Conservation (phyloP, 371 early-diverging fungal species). For the Circinella umbellata region DNA sequence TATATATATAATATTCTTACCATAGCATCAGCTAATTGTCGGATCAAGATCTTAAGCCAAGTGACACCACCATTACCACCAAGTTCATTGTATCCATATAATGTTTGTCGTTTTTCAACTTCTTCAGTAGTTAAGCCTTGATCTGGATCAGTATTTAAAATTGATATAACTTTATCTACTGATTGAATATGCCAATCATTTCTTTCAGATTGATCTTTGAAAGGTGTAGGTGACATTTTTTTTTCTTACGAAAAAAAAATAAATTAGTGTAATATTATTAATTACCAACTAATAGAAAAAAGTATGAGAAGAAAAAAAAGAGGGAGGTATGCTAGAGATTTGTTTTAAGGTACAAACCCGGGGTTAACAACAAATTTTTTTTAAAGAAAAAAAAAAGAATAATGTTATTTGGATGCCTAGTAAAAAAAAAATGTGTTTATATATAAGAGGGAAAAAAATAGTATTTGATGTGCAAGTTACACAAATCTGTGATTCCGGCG, state of each 20-base stretch:
- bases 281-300: too few species aligned
- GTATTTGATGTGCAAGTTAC: not conserved
- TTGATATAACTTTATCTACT: slow-evolving; percentile 57
- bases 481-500: not conserved
- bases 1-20: slow-evolving; percentile 64
- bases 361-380: too few species aligned
- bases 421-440: not conserved
- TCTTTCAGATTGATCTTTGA: not conserved
- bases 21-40: slow-evolving; percentile 85
- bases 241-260: not conserved
- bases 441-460: not conserved
- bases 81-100: slow-evolving; percentile 77
- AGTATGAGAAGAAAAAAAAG: too few species aligned
- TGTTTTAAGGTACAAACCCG: too few species aligned
- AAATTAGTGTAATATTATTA: too few species aligned
- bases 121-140: slow-evolving; percentile 66
- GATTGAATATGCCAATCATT: slow-evolving; percentile 3
- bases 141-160: slow-evolving; percentile 60
- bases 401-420: too few species aligned
- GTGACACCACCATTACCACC: slow-evolving; percentile 70
- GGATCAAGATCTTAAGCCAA: slow-evolving; percentile 69
- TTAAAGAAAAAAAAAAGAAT: too few species aligned
- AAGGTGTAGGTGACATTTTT: not conserved
- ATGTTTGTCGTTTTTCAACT: slow-evolving; percentile 51
- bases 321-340: too few species aligned